These are phyloP conservation scores for Epichloe glyceriae DNA, from an alignment of 2,329 filamentous ascomycete genomes.

Conservation along the genomic window DNA sequence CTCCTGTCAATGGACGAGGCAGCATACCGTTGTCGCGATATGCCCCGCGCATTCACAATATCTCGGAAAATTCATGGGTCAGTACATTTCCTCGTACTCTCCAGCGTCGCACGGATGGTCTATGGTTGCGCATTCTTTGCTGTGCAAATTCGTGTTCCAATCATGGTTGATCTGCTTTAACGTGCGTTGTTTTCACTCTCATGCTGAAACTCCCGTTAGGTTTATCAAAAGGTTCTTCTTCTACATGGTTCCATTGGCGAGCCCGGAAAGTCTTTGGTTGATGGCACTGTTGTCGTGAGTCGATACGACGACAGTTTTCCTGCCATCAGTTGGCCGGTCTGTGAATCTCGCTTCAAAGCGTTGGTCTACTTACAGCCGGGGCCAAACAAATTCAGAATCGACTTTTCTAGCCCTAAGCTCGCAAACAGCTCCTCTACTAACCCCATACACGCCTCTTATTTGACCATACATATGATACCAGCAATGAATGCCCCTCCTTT, in stretches of 20 bases:
- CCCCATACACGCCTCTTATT: constrained; percentile 62
- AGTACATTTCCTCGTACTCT: constrained; percentile 17
- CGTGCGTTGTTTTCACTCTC: background rate
- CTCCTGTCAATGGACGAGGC: constrained; percentile 39
- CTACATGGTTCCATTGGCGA: constrained; percentile 75
- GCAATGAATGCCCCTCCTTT: constrained; percentile 67
- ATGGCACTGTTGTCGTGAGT: constrained; percentile 67
- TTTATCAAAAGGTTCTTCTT: constrained; percentile 80
- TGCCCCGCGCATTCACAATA: constrained; percentile 66
- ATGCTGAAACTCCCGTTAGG: constrained; percentile 37
- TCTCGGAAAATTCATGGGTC: constrained; percentile 78
- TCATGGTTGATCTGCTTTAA: background rate
- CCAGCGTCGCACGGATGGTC: background rate
- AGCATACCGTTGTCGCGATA: constrained; percentile 59
- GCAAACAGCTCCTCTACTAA: constrained; percentile 53
- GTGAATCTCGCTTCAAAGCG: constrained; percentile 81
- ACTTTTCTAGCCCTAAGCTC: constrained; percentile 75
- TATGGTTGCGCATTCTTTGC: background rate
- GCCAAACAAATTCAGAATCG: constrained; percentile 75
- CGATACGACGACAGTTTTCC: constrained; percentile 82
- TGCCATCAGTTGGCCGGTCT: constrained; percentile 73
- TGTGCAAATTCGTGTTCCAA: background rate
- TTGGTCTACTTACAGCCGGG: constrained; percentile 84
- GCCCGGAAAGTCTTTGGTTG: constrained; percentile 49
- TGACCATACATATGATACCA: constrained; percentile 79